A percentile compares a stretch with the other conserved stretches of the same genome.
Evolutionary conservation across 768 basidiomycete genomes (phyloP).

Genomic region (Suillus lakei): DNA sequence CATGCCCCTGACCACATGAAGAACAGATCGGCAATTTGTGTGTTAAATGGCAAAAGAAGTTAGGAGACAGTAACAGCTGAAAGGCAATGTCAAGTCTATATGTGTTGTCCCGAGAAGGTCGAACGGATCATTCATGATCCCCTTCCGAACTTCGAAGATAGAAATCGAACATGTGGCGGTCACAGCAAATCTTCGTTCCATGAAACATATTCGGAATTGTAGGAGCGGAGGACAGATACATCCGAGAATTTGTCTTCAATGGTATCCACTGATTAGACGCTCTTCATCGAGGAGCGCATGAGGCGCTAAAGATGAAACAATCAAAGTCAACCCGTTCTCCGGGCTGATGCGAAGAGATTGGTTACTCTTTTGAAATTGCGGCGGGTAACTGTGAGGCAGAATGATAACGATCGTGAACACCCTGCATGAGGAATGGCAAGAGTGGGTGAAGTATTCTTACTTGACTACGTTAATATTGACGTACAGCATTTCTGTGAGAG

Average conservation of each 20-base stretch:
- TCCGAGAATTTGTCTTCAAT: neutral
- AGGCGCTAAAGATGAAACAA: neutral
- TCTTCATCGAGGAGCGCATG: neutral
- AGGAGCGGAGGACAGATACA: neutral
- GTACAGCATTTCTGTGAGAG: neutral
- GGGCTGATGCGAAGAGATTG: neutral
- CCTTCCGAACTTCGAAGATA: neutral
- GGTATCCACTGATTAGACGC: neutral
- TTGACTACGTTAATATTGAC: neutral
- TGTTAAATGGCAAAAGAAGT: too few species aligned
- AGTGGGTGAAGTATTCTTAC: neutral
- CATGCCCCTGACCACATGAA: neutral
- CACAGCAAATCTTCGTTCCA: neutral
- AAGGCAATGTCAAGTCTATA: neutral
- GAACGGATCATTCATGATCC: neutral
- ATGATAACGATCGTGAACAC: neutral
- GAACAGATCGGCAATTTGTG: neutral
- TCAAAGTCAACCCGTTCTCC: neutral
- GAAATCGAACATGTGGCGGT: too few species aligned
- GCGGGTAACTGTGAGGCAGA: neutral
- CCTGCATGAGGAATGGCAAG: neutral
- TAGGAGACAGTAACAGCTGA: neutral
- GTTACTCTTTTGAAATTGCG: neutral
- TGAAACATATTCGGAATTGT: too few species aligned
- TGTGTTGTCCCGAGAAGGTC: neutral